Base-by-base conservation (phyloP, 257 asterid species). In the Salvia splendens region DNA sequence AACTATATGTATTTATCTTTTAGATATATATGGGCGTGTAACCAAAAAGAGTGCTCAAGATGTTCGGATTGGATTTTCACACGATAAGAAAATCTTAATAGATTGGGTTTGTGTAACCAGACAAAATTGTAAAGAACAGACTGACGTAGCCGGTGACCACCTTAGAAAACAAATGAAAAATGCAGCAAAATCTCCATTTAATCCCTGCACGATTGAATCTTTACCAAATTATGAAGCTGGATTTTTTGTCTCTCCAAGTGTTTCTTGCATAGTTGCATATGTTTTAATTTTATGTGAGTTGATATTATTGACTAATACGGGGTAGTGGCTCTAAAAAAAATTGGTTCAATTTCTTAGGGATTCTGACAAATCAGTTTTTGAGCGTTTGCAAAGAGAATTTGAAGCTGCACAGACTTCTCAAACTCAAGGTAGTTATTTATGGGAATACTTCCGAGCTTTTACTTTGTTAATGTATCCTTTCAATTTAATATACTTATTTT, bases 321-420 rank as follows among this genome's bases (percentile, higher is more conserved):
- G 20, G 9, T 32, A 42, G 36, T 64, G 14, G n/a, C 70, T 68
- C 80, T 69, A 32, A 75, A 70, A 59, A 32, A 75, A 70, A 59
- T 50, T 64, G 78, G 71, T 47, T 73, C 64, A 35, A 42, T 56
- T 77, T 51, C 47, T 47, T 72, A 91, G 99, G 91, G 99, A 94
- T 78, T 91, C 99, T 61, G 99, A 94, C 78, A 94, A 87, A 87
- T 80, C 84, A 24, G 75, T 88, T 58, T 91, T 88, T 77, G 95
- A 88, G 81, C 96, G 97, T 57, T 61, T 94, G 79, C 95, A 86
- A 64, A 85, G 85, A 76, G 99, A 91, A 77, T 94, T 94, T 81
- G 93, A 88, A 77, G 87, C 84, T 69, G 96, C 95, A 3, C 91
- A 85, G 38, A 89, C 91, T 70, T 85, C 92, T 79, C 96, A 91